Evolutionary conservation across 768 basidiomycete genomes (phyloP), one percentile per base, ranked within the genome.

Genomic region (Phaffia australis): DNA sequence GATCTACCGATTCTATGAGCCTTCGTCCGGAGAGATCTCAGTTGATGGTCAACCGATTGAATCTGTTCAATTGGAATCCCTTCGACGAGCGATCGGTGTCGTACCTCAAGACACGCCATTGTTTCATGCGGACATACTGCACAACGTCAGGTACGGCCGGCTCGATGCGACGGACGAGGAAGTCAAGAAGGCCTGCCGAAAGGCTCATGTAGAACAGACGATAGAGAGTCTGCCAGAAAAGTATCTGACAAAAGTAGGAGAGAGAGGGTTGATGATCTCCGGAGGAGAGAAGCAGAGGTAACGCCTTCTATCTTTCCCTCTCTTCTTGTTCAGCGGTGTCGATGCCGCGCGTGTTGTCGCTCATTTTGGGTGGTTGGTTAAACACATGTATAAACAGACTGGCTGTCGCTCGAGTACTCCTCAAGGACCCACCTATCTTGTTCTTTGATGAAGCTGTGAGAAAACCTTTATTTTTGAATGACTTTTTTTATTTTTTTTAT

Each of bases 371-470:
- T 54, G 8, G 52, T 54, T 8, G 27, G 5, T n/a, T 54, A 8
- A 8, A 8, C 52, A 4, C 35, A 42, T 11, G 35, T 42, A 42
- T 11, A 42, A 23, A 0, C 56, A 67, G 66, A 60, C 77, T 99
- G 71, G 95, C 95, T 2, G 89, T 99, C 21, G 95, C 95, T 27
- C 80, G 95, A 29, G 85, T 93, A 46, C 77, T 99, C 72, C 77
- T 98, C 58, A 97, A 98, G 78, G 87, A 99, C 75, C 93, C 95
- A 0, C 86, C 87, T 16, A 97, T 98, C 71, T 73, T 98, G 72
- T 97, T 98, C 79, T 99, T 99, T 73, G 95, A 99, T 73, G 95
- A 99, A 77, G 95, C 95, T 50, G 92, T 92, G 71, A 73, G 89
- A 11, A 42, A 11, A 42, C 11, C 11, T 42, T 11, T 1, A 15